Conservation (phyloP, 805 yeast species). For the Cyberlindnera samutprakarnensis region DNA sequence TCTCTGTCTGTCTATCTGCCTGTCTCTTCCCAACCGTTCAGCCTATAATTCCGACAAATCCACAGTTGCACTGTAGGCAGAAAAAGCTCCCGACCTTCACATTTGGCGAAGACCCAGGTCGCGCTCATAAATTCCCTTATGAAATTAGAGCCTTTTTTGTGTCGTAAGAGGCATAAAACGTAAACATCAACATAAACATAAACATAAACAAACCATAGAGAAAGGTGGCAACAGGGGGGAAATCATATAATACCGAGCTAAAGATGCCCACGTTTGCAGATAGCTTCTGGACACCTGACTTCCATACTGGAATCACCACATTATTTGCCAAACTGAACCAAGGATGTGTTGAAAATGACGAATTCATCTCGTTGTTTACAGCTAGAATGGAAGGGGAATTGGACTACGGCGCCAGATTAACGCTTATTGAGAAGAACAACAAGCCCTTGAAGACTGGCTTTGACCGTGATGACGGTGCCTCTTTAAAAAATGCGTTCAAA, state of each 20-base stretch:
- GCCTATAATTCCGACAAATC: too few species aligned
- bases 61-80: too few species aligned
- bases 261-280: constrained; percentile 56
- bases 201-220: too few species aligned
- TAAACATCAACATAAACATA: too few species aligned
- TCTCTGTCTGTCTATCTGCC: too few species aligned
- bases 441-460: constrained; percentile 33
- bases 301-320: constrained; percentile 42
- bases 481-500: constrained; percentile 54
- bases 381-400: constrained; percentile 69
- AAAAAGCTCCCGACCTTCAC: too few species aligned
- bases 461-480: constrained; percentile 54
- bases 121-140: too few species aligned
- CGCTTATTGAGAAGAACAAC: constrained; percentile 29
- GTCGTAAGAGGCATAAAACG: too few species aligned
- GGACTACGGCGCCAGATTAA: constrained; percentile 51
- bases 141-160: too few species aligned
- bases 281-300: constrained; percentile 71
- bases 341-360: constrained; percentile 66
- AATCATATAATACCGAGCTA: not conserved
- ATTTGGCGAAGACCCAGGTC: too few species aligned
- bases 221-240: too few species aligned
- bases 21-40: too few species aligned
- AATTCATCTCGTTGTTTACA: constrained; percentile 56
- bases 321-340: constrained; percentile 46